These are phyloP conservation scores for Mallotus japonicus DNA, from an alignment of 441 rosid species.

Conservation along the genomic window DNA sequence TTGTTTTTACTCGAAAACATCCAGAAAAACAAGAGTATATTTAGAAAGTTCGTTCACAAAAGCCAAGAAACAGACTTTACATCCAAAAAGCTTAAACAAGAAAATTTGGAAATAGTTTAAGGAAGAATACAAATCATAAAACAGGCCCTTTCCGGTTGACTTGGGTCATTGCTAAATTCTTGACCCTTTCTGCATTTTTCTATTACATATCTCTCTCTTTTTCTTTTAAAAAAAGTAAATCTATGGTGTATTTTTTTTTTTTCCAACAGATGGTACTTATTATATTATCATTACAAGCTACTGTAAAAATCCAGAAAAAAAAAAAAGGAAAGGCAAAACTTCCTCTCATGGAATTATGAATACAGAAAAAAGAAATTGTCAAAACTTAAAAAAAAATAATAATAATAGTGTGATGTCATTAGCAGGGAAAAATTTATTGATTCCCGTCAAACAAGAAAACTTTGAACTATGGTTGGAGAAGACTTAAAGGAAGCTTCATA, in stretches of 20 bases:
- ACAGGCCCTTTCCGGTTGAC: neutral
- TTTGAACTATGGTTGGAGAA: neutral
- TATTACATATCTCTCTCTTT: neutral
- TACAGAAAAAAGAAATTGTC: too few relatives aligned
- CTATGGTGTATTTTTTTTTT: neutral
- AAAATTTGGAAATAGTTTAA: neutral
- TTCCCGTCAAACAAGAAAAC: neutral
- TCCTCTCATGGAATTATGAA: too few relatives aligned
- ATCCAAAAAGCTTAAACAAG: constrained; percentile 10
- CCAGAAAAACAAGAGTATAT: neutral
- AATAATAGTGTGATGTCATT: too few relatives aligned
- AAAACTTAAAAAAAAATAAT: too few relatives aligned
- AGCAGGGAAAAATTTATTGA: too few relatives aligned
- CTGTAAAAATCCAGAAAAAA: too few relatives aligned
- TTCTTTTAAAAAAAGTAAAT: neutral
- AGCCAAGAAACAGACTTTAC: neutral
- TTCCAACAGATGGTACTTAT: too few relatives aligned
- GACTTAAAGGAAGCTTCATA: neutral
- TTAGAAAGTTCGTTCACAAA: constrained; percentile 1
- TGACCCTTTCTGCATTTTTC: neutral
- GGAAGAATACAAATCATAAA: neutral
- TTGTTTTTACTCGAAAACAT: neutral
- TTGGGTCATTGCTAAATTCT: neutral
- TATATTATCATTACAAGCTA: too few relatives aligned
- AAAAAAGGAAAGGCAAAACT: too few relatives aligned